Base-by-base conservation (phyloP, 805 yeast species). In the Kodamaea hsintzibuensis region DNA sequence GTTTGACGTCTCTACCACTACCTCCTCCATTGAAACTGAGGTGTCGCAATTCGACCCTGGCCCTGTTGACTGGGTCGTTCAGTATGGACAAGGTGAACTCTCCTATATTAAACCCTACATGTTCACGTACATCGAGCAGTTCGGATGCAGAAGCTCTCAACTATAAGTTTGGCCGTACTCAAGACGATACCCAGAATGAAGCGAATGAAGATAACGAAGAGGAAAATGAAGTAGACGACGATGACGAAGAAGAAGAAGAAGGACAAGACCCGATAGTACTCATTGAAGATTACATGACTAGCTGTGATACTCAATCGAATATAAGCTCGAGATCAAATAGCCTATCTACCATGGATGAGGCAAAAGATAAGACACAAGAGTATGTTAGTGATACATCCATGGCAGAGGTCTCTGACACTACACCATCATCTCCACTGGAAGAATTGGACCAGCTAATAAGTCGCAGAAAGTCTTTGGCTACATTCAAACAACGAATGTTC, bases 221-320 rank as follows among this genome's bases (percentile, higher is more conserved):
- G 13, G 53, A 49, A 8, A 54, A 59, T 39, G 54, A 57, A 22
- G 60, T 60, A 14, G 57, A 56, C n/a, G 55, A 58, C 40, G 55
- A 58, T n/a, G 57, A 56, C 12, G 60, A 58, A 9, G 59, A 57
- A 22, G 59, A 56, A 17, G 69, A 61, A 7, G 71, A 67, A 18
- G 58, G 57, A 12, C 69, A 71, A 38, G 77, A 72, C 47, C 79
- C 74, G 8, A 74, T 72, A 13, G 82, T 83, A 0, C 64, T 83
- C 16, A 78, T 83, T 8, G 88, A 83, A 59, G 88, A 83, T 60
- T 83, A 83, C 62, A 72, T 83, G 57, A 68, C 57, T n/a, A 40
- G 14, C 30, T 7, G 30, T 2, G 27, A 27, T 27, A 13, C 38
- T 7, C n/a, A 27, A 27, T 30, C 35, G 10, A 30, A 30, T 9